Conservation (phyloP, 2,329 filamentous ascomycete species). For the Clonostachys solani region DNA sequence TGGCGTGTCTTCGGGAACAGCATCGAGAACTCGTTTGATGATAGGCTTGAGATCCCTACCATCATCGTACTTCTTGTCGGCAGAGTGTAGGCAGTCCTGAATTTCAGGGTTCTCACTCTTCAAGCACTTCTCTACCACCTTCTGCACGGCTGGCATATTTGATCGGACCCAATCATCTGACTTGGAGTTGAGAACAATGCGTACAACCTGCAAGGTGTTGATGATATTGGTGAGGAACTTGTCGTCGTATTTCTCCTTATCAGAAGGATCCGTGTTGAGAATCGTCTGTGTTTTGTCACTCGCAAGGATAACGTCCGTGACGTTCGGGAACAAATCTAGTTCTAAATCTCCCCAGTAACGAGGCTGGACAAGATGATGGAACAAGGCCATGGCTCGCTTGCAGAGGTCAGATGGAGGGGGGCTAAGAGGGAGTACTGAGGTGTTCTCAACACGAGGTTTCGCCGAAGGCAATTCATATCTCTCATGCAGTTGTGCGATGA, state of each 20-base stretch:
- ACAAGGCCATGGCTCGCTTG: slow-evolving; percentile 75
- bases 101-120: slow-evolving; percentile 88
- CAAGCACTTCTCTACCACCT: slow-evolving; percentile 83
- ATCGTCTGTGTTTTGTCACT: slow-evolving; percentile 69
- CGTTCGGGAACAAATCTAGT: slow-evolving; percentile 84
- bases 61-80: slow-evolving; percentile 66
- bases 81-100: slow-evolving; percentile 83
- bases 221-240: slow-evolving; percentile 85
- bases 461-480: slow-evolving; percentile 73
- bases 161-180: slow-evolving; percentile 85
- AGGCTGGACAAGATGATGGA: slow-evolving; percentile 80
- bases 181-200: slow-evolving; percentile 84
- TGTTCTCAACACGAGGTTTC: slow-evolving; percentile 43
- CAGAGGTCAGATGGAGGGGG: slow-evolving; percentile 70
- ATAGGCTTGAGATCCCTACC: slow-evolving; percentile 69
- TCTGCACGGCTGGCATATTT: slow-evolving; percentile 75
- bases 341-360: slow-evolving; percentile 91
- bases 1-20: slow-evolving; percentile 71
- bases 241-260: slow-evolving; percentile 70
- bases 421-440: slow-evolving; percentile 39
- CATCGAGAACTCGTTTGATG: slow-evolving; percentile 79
- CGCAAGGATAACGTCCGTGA: slow-evolving; percentile 79
- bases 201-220: slow-evolving; percentile 89
- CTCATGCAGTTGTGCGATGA: slow-evolving; percentile 87
- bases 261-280: slow-evolving; percentile 52